Evolutionary conservation across 2,329 filamentous ascomycete genomes (phyloP).

Genomic region (Sclerotinia subarctica): DNA sequence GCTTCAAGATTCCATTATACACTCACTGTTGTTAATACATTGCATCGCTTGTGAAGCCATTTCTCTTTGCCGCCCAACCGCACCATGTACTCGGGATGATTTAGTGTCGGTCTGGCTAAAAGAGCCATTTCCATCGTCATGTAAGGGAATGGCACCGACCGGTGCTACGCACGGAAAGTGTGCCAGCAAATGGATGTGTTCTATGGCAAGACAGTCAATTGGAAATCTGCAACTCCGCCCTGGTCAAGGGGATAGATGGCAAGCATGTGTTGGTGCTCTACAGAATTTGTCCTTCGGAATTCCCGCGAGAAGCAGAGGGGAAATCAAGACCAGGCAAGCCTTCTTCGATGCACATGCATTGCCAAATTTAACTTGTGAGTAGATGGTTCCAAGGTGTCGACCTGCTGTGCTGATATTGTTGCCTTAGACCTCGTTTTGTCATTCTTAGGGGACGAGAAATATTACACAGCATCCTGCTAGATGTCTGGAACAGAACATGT

Average conservation of each 20-base stretch:
- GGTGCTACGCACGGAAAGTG: background rate
- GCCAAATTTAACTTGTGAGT: background rate
- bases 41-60: background rate
- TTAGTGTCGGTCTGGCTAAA: background rate
- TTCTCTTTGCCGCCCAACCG: background rate
- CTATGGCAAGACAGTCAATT: background rate
- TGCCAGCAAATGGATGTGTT: background rate
- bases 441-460: background rate
- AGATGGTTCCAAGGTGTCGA: background rate
- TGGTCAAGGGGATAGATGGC: background rate
- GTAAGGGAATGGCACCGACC: background rate
- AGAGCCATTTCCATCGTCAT: background rate
- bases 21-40: background rate
- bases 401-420: background rate
- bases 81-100: background rate
- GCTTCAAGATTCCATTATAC: background rate
- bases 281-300: background rate
- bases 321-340: background rate
- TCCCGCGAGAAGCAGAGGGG: conserved; percentile 1
- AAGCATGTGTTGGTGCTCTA: conserved; percentile 11
- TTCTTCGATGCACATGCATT: background rate
- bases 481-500: background rate
- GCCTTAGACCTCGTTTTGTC: background rate
- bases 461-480: conserved; percentile 7
- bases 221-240: background rate